Evolutionary conservation across 2,329 filamentous ascomycete species (phyloP), one percentile per base, ranked within the genome.

Genomic region (Fusarium protoensiforme): DNA sequence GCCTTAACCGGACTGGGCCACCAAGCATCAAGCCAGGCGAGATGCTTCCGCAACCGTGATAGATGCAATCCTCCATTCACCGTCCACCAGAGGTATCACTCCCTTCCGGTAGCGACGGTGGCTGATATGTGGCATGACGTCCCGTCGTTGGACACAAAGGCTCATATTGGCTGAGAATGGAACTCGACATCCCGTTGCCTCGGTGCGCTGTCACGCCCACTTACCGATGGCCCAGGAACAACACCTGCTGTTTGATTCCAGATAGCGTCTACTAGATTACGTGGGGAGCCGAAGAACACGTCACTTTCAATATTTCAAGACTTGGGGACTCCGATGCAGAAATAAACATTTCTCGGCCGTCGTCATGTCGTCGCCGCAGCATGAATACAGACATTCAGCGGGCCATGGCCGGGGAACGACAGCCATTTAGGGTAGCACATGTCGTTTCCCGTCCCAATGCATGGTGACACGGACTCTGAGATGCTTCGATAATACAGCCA

Each of bases 341-440:
- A 53, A 20, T 53, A 53, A 31, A 29, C 46, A 53, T 53, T 53
- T 53, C 46, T 31, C 18, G 27, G 29, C n/a, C 46, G 18, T 53
- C 38, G 8, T 43, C 56, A 36, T 24, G 35, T 41, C 24, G 11
- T 20, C 36, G 36, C 53, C 36, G 33, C 41, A 39, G 43, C 29
- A 22, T 27, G 20, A 39, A 35, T 36, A 18, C 13, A 48, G 46
- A 63, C 58, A 67, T 39, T 16, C 38, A 16, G 22, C 58, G 38
- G 57, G 22, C 48, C 61, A 36, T 72, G 61, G 24, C 51, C 54
- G 11, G 46, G 27, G 46, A 53, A 53, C 46, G 27, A 53, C 27
- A 53, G 4, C 18, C 66, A 67, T 67, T 41, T 20, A 72, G 70
- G 66, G 70, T 73, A 73, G 62, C 27, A 61, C 35, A 35, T 18